Conservation (phyloP, 2,329 filamentous ascomycete genomes). For the Elsinoe batatas region DNA sequence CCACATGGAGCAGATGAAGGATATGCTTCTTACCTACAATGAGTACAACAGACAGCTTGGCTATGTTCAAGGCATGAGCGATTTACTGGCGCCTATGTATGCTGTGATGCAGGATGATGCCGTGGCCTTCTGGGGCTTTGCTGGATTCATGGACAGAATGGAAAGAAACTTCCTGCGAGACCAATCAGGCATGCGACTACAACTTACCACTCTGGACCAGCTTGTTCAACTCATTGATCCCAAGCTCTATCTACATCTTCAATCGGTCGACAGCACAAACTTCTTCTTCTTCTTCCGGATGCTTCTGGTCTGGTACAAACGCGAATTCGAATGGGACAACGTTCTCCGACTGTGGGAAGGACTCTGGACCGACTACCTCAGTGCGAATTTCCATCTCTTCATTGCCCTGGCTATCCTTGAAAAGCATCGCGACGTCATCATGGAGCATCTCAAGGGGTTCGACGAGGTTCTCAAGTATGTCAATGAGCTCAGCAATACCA, state of each 20-base stretch:
- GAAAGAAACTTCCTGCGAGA: conserved; percentile 93
- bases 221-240: conserved; percentile 96
- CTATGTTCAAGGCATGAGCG: conserved; percentile 98
- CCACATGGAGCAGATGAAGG: conserved; percentile 97
- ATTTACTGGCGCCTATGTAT: conserved; percentile 89
- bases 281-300: conserved; percentile 99
- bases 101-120: conserved; percentile 97
- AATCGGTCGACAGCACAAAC: conserved; percentile 88
- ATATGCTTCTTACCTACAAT: conserved; percentile 97
- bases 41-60: conserved; percentile 93
- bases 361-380: conserved; percentile 87
- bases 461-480: conserved; percentile 98
- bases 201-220: conserved; percentile 84
- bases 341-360: conserved; percentile 83
- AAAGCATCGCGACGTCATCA: conserved; percentile 80
- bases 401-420: conserved; percentile 88
- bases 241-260: conserved; percentile 80
- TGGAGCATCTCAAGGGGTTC: conserved; percentile 87
- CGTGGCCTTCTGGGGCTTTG: conserved; percentile 92
- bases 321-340: conserved; percentile 86
- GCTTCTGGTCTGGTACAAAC: conserved; percentile 97
- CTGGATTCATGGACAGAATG: conserved; percentile 95
- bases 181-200: conserved; percentile 89
- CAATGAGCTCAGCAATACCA: conserved; percentile 87
- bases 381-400: conserved; percentile 87